Evolutionary conservation across 73 alveolate genomes (phyloP).

Genomic region (Loxodes magnus): DNA sequence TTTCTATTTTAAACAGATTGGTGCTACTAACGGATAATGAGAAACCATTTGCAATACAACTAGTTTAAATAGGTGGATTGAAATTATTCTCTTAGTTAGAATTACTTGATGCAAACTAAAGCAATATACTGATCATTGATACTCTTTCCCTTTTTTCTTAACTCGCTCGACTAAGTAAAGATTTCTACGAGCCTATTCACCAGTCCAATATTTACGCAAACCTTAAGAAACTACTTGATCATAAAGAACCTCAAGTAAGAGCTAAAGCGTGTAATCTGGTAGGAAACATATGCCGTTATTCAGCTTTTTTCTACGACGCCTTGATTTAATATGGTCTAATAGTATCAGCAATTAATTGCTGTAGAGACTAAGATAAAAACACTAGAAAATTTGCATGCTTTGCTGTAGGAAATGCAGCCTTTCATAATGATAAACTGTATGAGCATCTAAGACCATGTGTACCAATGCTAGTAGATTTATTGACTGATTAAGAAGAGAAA

Average conservation of each 20-base stretch:
- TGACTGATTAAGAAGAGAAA: conserved; percentile 93
- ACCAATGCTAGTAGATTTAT: conserved; percentile 83
- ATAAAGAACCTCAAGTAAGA: conserved; percentile 80
- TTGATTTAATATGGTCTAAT: conserved; percentile 79
- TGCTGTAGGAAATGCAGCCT: conserved; percentile 99
- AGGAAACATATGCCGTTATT: conserved; percentile 95
- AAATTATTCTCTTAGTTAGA: conserved; percentile 42
- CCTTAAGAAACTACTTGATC: conserved; percentile 62
- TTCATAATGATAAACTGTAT: conserved; percentile 86
- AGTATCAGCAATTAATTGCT: conserved; percentile 85
- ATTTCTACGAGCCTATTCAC: conserved; percentile 81
- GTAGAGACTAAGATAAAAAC: conserved; percentile 89
- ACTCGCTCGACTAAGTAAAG: conserved; percentile 80
- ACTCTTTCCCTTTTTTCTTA: conserved; percentile 71
- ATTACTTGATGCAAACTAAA: conserved; percentile 37
- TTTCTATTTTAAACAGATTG: conserved; percentile 49
- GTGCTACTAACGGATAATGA: conserved; percentile 62
- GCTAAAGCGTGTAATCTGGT: conserved; percentile 93
- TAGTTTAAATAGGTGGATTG: conserved; percentile 71
- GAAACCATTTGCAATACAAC: conserved; percentile 64
- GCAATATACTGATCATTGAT: conserved; percentile 60
- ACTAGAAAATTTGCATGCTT: conserved; percentile 98
- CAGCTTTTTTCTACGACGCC: conserved; percentile 89
- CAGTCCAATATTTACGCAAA: conserved; percentile 72
- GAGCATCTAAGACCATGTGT: conserved; percentile 92